phyloP scores from a whole-genome alignment of 306 rosid species.

The Citrullus amarus region DNA sequence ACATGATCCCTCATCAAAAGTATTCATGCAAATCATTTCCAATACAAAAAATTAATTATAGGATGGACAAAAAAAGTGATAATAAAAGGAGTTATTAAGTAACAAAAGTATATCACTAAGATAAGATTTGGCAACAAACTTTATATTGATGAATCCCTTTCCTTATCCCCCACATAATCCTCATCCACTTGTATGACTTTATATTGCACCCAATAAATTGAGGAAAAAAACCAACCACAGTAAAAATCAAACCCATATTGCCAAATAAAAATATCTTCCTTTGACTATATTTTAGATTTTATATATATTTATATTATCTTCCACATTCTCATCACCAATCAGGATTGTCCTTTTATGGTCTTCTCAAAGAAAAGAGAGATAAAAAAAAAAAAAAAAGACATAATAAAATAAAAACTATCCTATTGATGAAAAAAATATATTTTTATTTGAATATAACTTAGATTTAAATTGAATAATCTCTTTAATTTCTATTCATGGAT shows the following conservation, averaged over 20 bases:
- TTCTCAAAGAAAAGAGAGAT: background rate
- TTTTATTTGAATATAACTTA: background rate
- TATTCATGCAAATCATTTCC: background rate
- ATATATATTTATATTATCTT: background rate
- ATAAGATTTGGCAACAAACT: slow-evolving; percentile 8
- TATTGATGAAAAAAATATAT: background rate
- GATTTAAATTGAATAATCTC: background rate
- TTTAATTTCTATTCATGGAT: background rate
- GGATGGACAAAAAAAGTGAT: background rate
- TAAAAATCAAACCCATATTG: background rate
- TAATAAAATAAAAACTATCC: too few relatives aligned
- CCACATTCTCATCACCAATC: background rate
- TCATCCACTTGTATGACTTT: background rate
- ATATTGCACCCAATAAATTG: background rate
- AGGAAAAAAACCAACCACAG: background rate
- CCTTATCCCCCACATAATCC: background rate
- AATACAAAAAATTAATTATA: background rate
- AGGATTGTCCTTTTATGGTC: background rate
- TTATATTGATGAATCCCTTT: background rate
- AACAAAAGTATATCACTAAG: background rate
- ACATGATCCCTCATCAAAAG: background rate
- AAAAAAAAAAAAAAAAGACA: too few relatives aligned
- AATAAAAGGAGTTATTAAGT: too few relatives aligned
- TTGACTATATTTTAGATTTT: background rate
- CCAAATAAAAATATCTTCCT: slow-evolving; percentile 6